Base-by-base conservation (phyloP, 2,329 filamentous ascomycete species). In the Mollisiaceae sp. region DNA sequence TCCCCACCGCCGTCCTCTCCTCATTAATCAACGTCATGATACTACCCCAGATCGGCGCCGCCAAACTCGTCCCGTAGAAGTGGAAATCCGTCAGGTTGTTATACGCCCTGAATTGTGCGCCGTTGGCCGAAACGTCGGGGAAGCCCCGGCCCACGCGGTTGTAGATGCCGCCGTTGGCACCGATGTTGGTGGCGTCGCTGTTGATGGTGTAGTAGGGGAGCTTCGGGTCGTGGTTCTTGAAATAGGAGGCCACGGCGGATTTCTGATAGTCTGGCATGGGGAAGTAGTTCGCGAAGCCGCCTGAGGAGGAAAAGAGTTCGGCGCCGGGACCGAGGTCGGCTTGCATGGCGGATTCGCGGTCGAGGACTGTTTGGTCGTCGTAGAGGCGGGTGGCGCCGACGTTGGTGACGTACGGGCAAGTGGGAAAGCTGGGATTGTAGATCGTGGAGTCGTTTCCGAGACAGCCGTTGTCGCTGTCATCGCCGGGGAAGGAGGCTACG, bases 291-390 rank as follows among this genome's bases (percentile, higher is more conserved):
- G 89, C 87, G 75, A 94, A 95, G 75, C 94, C 91, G 61, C 88
- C 80, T 12, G 88, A 88, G n/a, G 85, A 89, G 80, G 93, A 92
- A 75, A 96, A 86, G 79, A 96, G 75, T 3, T 77, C 79, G 65
- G 82, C 77, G 64, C 45, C 60, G 9, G 43, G 54, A 22, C 69
- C 66, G 15, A 70, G 63, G 60, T 72, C 65, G 12, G 68, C 68
- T 63, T 69, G 67, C 22, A 81, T 81, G 8, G 82, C 81, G 41
- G 77, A 76, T 67, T 83, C 82, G 0, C 79, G 74, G 11, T 75
- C 75, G 22, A 54, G 56, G 14, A 73, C 69, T 20, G 70, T 71
- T 54, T 70, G 68, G 6, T 79, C 77, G 2, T 77, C 78, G 38
- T 78, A 78, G 59, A 81, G 77, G 70, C 82, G 77, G 0, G 84